phyloP scores from a whole-genome alignment of 768 basidiomycete genomes.

The Trametes sanguinea region DNA sequence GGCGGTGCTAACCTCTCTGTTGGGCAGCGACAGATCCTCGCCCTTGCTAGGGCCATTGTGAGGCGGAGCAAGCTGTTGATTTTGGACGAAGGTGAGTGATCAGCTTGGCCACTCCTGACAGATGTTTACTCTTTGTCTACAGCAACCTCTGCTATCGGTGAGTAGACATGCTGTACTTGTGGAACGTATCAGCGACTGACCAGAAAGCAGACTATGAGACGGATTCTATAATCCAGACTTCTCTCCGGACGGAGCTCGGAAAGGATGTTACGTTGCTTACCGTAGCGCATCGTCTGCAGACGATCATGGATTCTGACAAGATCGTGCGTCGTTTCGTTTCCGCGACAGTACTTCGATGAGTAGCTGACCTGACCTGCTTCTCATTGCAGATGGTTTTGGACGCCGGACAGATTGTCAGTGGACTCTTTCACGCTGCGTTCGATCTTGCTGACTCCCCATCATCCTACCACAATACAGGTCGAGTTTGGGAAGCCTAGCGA shows the following conservation, averaged over 20 bases:
- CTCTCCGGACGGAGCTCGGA: slow-evolving; percentile 47
- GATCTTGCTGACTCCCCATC: background rate
- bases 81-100: slow-evolving; percentile 40
- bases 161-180: background rate
- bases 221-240: slow-evolving; percentile 54
- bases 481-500: slow-evolving; percentile 42
- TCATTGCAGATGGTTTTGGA: slow-evolving; percentile 45
- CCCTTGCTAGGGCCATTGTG: slow-evolving; percentile 47
- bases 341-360: no score
- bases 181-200: background rate
- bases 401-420: slow-evolving; percentile 40
- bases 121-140: background rate
- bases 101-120: no score
- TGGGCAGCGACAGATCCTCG: slow-evolving; percentile 48
- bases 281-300: slow-evolving; percentile 56
- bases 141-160: slow-evolving; percentile 35
- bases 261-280: slow-evolving; percentile 51
- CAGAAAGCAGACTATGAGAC: slow-evolving; percentile 48
- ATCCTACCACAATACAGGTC: slow-evolving; percentile 28
- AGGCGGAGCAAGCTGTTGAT: slow-evolving; percentile 47
- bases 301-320: slow-evolving; percentile 60
- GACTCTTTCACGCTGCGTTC: background rate
- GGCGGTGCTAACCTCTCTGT: slow-evolving; percentile 38
- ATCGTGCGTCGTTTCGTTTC: slow-evolving; percentile 37
- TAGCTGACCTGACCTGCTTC: background rate